Conservation (phyloP, 1,284 basidiomycete species). For the Cystobasidiaceae sp. region DNA sequence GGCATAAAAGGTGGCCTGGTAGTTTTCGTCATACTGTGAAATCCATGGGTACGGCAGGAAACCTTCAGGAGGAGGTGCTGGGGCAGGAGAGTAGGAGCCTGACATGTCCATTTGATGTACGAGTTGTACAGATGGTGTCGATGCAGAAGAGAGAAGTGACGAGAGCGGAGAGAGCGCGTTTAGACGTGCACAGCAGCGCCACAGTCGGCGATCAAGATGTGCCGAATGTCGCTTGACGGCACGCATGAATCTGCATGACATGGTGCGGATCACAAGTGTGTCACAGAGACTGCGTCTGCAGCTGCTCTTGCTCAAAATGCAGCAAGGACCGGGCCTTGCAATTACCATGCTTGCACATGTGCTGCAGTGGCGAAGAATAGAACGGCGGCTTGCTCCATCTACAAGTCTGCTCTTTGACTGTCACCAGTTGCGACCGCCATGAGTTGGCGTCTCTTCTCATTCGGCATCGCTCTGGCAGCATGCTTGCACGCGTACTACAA, state of each 20-base stretch:
- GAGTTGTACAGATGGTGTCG: not conserved
- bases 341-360: no score
- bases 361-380: no score
- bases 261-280: no score
- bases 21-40: slow-evolving; percentile 45
- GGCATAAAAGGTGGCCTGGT: slow-evolving; percentile 50
- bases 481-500: slow-evolving; percentile 13
- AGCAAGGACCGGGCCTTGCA: no score
- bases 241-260: no score
- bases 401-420: not conserved
- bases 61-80: not conserved
- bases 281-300: no score
- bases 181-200: no score
- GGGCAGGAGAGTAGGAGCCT: slow-evolving; percentile 4
- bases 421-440: not conserved
- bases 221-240: no score
- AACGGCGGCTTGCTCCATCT: not conserved
- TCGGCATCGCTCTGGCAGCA: slow-evolving; percentile 22
- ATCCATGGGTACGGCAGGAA: slow-evolving; percentile 37
- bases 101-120: not conserved
- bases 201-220: no score
- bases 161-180: no score
- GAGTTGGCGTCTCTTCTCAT: slow-evolving; percentile 18
- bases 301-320: no score
- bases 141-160: not conserved